A percentile compares a stretch with the other conserved stretches of the same genome.
These are phyloP conservation scores for Fomitopsis betulina DNA, from an alignment of 1,284 basidiomycete genomes.

Conservation along the genomic window DNA sequence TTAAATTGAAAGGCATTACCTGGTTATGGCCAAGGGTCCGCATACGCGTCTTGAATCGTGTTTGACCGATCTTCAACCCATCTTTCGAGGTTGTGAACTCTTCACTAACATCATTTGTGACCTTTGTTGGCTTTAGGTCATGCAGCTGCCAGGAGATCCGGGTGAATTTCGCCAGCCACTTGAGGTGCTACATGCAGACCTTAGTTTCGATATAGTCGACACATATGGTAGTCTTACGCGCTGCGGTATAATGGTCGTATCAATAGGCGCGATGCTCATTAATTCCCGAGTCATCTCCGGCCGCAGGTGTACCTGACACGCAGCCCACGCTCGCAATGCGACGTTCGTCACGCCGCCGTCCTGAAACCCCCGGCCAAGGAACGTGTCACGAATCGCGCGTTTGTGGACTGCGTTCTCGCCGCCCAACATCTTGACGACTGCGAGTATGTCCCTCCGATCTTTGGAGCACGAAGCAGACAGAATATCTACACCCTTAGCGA, in stretches of 20 bases:
- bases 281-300: not conserved
- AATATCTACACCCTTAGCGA: slow-evolving; percentile 46
- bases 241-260: slow-evolving; percentile 1
- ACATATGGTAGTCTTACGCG: slow-evolving; percentile 1
- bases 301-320: not conserved
- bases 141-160: slow-evolving; percentile 17
- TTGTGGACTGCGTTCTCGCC: slow-evolving; percentile 4
- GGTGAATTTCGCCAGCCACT: slow-evolving; percentile 13
- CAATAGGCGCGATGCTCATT: not conserved
- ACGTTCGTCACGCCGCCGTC: not conserved
- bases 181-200: slow-evolving; percentile 8
- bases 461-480: slow-evolving; percentile 6
- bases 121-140: slow-evolving; percentile 18
- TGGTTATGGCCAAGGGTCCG: slow-evolving; percentile 8
- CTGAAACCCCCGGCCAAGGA: slow-evolving; percentile 3
- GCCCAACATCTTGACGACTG: slow-evolving; percentile 6
- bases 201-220: not conserved
- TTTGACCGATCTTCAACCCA: slow-evolving; percentile 10
- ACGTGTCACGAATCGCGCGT: slow-evolving; percentile 1
- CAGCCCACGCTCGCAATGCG: slow-evolving; percentile 13
- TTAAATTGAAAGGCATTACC: slow-evolving; percentile 5
- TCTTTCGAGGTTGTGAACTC: slow-evolving; percentile 9
- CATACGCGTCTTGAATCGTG: slow-evolving; percentile 22
- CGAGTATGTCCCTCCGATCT: not conserved
- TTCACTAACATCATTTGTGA: slow-evolving; percentile 22